Base-by-base conservation (phyloP, 495 filamentous ascomycete genomes). In the Glonium stellatum region DNA sequence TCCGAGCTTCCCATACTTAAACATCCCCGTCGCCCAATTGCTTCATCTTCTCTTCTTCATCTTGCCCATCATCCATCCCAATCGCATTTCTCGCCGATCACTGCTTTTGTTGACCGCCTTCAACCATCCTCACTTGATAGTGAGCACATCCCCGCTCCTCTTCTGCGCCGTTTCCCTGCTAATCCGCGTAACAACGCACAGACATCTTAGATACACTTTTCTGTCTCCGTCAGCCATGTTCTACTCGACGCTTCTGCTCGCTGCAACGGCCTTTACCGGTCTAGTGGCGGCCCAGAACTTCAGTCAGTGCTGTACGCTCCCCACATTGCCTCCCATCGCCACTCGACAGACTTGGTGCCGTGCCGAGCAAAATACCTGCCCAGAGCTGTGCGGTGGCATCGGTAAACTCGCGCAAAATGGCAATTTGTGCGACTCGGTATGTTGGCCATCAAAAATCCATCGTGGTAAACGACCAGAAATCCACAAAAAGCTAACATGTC, bases 381-480 rank as follows among this genome's bases (percentile, higher is more conserved):
- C 72, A 11, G 52, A 62, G 54, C 59, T 76, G 59, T 76, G 73
- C 66, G 67, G 69, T 53, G 71, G 70, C 36, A 35, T 35, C 12
- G 48, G 57, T 49, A 23, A 67, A 6, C 48, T 57, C 25, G 57
- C 50, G 48, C 44, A 61, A 5, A 48, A 34, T n/a, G 65, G 61
- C 22, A 73, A 74, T 63, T 58, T 23, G 4, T 76, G 73, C 57
- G 65, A 70, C 54, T n/a, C 59, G 10, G 73, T 75, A 69, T 57
- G 72, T 59, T 10, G n/a, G 21, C 27, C 27, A 31, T 31, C 48
- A 18, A 34, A 51, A 23, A 46, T 19, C 48, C 15, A 3, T 23
- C 18, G 41, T 59, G 34, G 55, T 41, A 46, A 35, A 18, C 19
- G 21, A 11, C 47, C 2, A 12, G 21, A 6, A 42, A 36, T 21